These are phyloP conservation scores for Pythium periplocum DNA, from an alignment of 352 stramenopile genomes.

Conservation along the genomic window DNA sequence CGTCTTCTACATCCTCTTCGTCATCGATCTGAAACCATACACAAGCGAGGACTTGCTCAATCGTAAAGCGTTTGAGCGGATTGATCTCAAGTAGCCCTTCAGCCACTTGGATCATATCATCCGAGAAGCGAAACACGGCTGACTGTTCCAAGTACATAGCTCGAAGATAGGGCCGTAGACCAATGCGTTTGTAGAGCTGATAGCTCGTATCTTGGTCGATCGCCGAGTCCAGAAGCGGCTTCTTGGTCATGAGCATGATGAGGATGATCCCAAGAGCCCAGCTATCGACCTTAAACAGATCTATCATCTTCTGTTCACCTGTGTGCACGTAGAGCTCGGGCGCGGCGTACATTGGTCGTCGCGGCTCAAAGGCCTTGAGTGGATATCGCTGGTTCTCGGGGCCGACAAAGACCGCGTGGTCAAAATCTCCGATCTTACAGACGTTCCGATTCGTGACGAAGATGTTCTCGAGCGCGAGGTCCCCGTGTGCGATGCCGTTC, in stretches of 20 bases:
- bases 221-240: conserved; percentile 48
- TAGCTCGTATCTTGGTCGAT: conserved; percentile 39
- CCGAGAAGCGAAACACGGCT: conserved; percentile 46
- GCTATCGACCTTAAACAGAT: conserved; percentile 52
- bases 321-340: conserved; percentile 34
- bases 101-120: conserved; percentile 66
- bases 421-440: conserved; percentile 69
- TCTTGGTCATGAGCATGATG: conserved; percentile 49
- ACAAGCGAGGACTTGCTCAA: conserved; percentile 6
- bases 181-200: conserved; percentile 43
- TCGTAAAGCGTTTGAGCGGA: conserved; percentile 68
- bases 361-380: conserved; percentile 17
- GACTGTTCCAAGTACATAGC: conserved; percentile 63
- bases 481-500: conserved; percentile 55
- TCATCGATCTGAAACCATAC: too few relatives aligned
- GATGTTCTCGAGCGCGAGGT: conserved; percentile 74
- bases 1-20: not conserved
- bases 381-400: conserved; percentile 33
- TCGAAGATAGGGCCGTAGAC: conserved; percentile 43
- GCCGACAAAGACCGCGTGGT: conserved; percentile 50
- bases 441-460: conserved; percentile 52
- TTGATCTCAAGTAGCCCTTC: conserved; percentile 84
- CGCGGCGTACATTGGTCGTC: conserved; percentile 44
- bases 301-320: conserved; percentile 18
- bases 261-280: conserved; percentile 60